phyloP scores from a whole-genome alignment of 768 basidiomycete genomes.

The Tylopilus vinaceipallidus region DNA sequence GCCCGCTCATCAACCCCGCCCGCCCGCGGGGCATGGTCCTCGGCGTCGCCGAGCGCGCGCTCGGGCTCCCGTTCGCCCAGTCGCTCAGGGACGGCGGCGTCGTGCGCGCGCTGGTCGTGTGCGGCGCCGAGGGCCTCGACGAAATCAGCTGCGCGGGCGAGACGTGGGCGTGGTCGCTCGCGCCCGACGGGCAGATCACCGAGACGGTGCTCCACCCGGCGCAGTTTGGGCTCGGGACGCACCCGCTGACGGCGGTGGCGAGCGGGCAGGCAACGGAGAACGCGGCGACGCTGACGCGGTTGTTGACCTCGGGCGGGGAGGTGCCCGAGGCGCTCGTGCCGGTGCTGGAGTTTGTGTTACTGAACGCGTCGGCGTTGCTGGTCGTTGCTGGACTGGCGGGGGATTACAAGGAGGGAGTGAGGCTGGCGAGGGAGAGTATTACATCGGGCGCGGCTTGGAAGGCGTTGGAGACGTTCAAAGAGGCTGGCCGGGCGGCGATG shows the following conservation, averaged over 20 bases:
- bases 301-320: constrained; percentile 58
- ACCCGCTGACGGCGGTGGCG: constrained; percentile 67
- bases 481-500: constrained; percentile 31
- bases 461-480: constrained; percentile 51
- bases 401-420: constrained; percentile 69
- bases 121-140: constrained; percentile 87
- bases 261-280: constrained; percentile 81
- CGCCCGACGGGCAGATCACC: constrained; percentile 59
- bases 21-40: constrained; percentile 85
- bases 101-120: constrained; percentile 85
- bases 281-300: constrained; percentile 62
- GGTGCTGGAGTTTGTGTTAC: constrained; percentile 80
- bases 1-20: constrained; percentile 92
- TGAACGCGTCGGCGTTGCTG: constrained; percentile 88
- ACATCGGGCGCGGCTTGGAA: constrained; percentile 59
- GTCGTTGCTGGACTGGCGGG: constrained; percentile 77
- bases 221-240: constrained; percentile 73
- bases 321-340: constrained; percentile 59
- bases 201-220: constrained; percentile 62
- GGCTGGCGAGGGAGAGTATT: constrained; percentile 61
- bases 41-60: constrained; percentile 79
- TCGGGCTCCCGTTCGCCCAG: constrained; percentile 80
- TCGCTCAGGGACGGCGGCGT: constrained; percentile 74
- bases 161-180: constrained; percentile 80
- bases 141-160: constrained; percentile 95